Percentiles rank a stretch among this genome's conserved stretches.
Evolutionary conservation across 495 filamentous ascomycete species (phyloP).

Genomic region (Saxophila tyrrhenica): DNA sequence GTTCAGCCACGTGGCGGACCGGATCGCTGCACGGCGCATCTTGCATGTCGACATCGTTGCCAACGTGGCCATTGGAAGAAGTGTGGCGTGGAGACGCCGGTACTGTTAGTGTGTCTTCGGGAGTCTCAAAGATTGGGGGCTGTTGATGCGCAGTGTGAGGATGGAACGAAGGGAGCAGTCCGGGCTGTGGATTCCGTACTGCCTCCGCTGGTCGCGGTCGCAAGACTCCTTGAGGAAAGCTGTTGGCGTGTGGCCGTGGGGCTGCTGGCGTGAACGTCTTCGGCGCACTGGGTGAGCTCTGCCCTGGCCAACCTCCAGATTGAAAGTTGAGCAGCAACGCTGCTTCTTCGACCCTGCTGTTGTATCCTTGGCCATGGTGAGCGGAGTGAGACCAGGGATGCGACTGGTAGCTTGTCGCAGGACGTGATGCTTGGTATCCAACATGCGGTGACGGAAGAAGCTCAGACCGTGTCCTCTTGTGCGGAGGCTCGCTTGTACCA

Average conservation of each 20-base stretch:
- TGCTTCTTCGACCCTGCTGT: conserved; percentile 20
- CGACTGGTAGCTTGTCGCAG: conserved; percentile 34
- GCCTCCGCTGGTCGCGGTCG: neutral
- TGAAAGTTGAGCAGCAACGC: conserved; percentile 19
- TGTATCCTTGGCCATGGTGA: conserved; percentile 22
- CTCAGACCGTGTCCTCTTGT: conserved; percentile 53
- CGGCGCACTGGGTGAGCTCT: conserved; percentile 4
- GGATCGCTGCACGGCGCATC: neutral
- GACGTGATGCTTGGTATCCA: conserved; percentile 28
- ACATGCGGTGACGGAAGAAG: conserved; percentile 40
- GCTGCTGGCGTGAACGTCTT: neutral
- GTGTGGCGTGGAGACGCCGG: neutral
- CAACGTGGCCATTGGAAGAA: neutral
- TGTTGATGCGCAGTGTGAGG: neutral
- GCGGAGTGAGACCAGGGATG: conserved; percentile 2
- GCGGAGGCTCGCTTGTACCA: conserved; percentile 36
- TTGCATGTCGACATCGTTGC: neutral
- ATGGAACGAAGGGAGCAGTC: conserved; percentile 9
- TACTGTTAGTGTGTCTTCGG: neutral
- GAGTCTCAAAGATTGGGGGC: neutral
- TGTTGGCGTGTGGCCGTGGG: conserved; percentile 17
- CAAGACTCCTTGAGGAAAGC: conserved; percentile 7
- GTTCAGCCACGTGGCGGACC: neutral
- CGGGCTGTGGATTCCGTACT: neutral
- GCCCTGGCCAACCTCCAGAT: conserved; percentile 13